Evolutionary conservation across 225 moss, liverwort and hornwort species (phyloP).

Genomic region (Neckera pumila): DNA sequence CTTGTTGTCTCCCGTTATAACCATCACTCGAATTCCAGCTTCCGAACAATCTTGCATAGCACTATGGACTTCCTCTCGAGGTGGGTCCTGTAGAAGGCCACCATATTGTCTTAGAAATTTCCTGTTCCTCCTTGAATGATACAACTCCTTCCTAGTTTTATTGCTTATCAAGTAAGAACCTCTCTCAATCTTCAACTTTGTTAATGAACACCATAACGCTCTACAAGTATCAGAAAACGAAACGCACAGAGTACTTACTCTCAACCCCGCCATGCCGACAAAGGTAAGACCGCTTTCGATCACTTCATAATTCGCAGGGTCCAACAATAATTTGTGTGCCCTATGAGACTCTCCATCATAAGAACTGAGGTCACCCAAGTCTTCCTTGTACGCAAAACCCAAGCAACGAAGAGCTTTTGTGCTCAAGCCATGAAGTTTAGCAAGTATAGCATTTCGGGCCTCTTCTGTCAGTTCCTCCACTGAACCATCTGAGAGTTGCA

Average conservation of each 20-base stretch:
- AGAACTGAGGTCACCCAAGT: conserved; percentile 48
- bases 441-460: conserved; percentile 31
- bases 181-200: background rate
- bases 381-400: conserved; percentile 74
- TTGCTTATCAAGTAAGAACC: background rate
- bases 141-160: background rate
- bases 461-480: conserved; percentile 61
- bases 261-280: conserved; percentile 74
- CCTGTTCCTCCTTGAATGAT: background rate
- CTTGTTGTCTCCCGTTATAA: conserved; percentile 91
- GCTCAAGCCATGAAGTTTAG: conserved; percentile 51
- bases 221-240: background rate
- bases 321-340: conserved; percentile 47
- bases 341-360: conserved; percentile 72
- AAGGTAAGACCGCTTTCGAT: conserved; percentile 76
- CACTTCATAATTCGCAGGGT: conserved; percentile 54
- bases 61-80: conserved; percentile 61
- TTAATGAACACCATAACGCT: background rate
- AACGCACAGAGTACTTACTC: conserved; percentile 30
- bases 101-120: background rate
- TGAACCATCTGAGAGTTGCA: conserved; percentile 56
- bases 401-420: conserved; percentile 69
- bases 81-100: conserved; percentile 57
- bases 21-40: conserved; percentile 89
- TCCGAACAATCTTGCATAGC: conserved; percentile 78